Evolutionary conservation across 2,329 filamentous ascomycete species (phyloP), one percentile per base, ranked within the genome.

Genomic region (Colletotrichum musae): DNA sequence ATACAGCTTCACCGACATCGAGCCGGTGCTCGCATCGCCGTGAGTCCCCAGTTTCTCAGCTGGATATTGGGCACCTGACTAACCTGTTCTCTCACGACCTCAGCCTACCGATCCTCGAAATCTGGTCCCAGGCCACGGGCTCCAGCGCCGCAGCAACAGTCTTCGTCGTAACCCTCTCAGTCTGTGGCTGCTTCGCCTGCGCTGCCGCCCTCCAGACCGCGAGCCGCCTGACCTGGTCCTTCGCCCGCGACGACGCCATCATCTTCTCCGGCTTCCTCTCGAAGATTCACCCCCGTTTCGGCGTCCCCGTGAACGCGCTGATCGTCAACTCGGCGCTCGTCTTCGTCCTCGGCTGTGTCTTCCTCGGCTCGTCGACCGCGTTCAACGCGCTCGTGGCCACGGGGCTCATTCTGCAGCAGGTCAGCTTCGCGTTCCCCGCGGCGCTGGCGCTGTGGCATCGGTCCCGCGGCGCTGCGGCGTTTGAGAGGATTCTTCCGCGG

Each of bases 1-100:
- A 39, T 72, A 75, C 62, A 66, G 74, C 59, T 74, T 71, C 5
- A 70, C 70, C 7, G 72, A 75, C 16, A 51, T 75, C 15, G 71
- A 72, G 13, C 64, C 68, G 2, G 56, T 70, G 39, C 54, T 68
- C 12, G 41, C 61, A 7, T 68, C 65, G 9, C 60, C 65, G 65
- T 64, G 54, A 45, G 57, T 24, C 1, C 6, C 7, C 18, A 24
- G 10, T 24, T 2, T 6, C 6, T 18, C n/a, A 12, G 45, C 16
- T 4, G 45, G 2, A 16, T 9, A 50, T 12, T 9, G 7, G 13
- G 6, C 21, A 12, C n/a, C n/a, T 21, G 4, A n/a, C n/a, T n/a
- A n/a, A n/a, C n/a, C n/a, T n/a, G n/a, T n/a, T n/a, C n/a, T n/a
- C n/a, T n/a, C n/a, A n/a, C n/a, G n/a, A n/a, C n/a, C n/a, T n/a